Evolutionary conservation across 2,329 filamentous ascomycete species (phyloP), one percentile per base, ranked within the genome.

Genomic region (Aspergillus terreus): DNA sequence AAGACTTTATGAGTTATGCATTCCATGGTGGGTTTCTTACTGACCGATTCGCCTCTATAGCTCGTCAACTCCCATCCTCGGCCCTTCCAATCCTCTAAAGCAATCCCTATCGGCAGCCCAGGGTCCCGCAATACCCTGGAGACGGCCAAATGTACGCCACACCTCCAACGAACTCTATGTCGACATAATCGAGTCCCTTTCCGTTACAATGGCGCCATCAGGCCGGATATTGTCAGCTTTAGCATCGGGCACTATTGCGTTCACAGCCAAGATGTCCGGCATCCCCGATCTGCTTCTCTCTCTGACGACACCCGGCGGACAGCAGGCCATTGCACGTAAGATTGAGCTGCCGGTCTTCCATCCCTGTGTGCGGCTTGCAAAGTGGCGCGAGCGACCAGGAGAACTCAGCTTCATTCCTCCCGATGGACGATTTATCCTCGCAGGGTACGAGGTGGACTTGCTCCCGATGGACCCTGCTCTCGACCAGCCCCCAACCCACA

Each of bases 111-210:
- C 66, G 63, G 61, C 55, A 44, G 56, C 62, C 58, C 71, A 61
- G 52, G 75, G 65, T 58, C 79, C 67, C 52, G 77, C 83, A 2
- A 83, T 97, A 38, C 92, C 92, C 1, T 99, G 94, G 94, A 83
- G 94, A 55, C 81, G 91, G 54, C 84, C 90, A 36, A 96, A 96
- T 64, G 94, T 99, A 48, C 82, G 92, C 14, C 94, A 99, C 70
- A 97, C 92, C 4, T 95, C 89, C 50, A 99, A 97, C 71, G 94
- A 99, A 71, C 80, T 99, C 60, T 97, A 97, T 69, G 92, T 96
- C 51, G 94, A 99, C 68, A 84, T 99, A 11, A 84, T 99, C 55
- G 94, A 99, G 75, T 90, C 89, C 1, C 78, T 99, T 0, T 83
- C 85, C 1, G 90, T 96, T 38, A 96, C 88, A 0, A 81, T 97